Evolutionary conservation across 2,329 filamentous ascomycete genomes (phyloP).

Genomic region (Juglanconis oblonga): DNA sequence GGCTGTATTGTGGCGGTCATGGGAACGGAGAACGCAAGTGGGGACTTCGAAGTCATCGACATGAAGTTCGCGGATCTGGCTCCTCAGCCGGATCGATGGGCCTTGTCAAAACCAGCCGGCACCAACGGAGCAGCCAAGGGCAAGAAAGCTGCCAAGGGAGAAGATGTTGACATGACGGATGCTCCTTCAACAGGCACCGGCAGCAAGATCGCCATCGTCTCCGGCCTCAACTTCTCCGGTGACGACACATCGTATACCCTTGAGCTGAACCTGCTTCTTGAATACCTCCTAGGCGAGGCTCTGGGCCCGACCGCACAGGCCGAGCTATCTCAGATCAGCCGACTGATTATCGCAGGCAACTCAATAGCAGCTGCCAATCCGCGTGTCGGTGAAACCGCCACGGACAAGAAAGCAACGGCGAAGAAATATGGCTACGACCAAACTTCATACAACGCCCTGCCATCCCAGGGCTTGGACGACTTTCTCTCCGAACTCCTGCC

Average conservation of each 20-base stretch:
- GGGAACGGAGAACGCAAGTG: constrained; percentile 88
- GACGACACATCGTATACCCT: constrained; percentile 69
- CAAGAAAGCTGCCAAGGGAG: constrained; percentile 38
- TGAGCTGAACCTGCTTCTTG: constrained; percentile 72
- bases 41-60: constrained; percentile 90
- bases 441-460: constrained; percentile 79
- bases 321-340: constrained; percentile 66
- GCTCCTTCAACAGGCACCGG: constrained; percentile 30
- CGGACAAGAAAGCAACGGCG: constrained; percentile 40
- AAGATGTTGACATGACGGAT: constrained; percentile 59
- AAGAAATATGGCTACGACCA: constrained; percentile 97
- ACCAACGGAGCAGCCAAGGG: constrained; percentile 29
- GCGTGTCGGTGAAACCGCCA: not conserved
- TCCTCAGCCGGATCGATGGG: constrained; percentile 78
- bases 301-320: constrained; percentile 58
- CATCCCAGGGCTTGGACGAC: constrained; percentile 77
- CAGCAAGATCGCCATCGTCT: constrained; percentile 76
- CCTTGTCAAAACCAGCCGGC: constrained; percentile 51
- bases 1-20: constrained; percentile 93
- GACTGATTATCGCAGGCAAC: constrained; percentile 89
- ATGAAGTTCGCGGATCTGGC: constrained; percentile 84
- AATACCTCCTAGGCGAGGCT: constrained; percentile 85
- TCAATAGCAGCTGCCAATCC: constrained; percentile 57
- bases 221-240: constrained; percentile 80
- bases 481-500: constrained; percentile 81